Evolutionary conservation across 805 yeast genomes (phyloP).

Genomic region (Nakazawaea wickerhamii): DNA sequence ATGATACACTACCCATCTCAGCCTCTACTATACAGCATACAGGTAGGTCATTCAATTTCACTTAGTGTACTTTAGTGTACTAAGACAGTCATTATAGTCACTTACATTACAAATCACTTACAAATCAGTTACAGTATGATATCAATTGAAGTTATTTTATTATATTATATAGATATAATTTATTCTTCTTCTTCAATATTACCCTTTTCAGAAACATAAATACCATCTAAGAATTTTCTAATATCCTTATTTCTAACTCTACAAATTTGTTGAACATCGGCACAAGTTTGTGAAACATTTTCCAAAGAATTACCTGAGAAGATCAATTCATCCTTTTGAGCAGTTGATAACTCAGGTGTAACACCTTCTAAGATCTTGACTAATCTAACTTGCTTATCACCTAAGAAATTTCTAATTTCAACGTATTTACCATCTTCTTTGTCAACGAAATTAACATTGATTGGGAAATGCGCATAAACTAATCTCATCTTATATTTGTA

Average conservation of each 20-base stretch:
- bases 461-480: slow-evolving; percentile 98
- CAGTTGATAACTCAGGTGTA: slow-evolving; percentile 62
- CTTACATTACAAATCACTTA: background rate
- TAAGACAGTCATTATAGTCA: background rate
- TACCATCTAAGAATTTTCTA: slow-evolving; percentile 97
- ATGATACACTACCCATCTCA: too few species aligned
- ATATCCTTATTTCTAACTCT: slow-evolving; percentile 96
- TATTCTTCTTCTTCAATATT: slow-evolving; percentile 54
- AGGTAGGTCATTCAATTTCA: too few species aligned
- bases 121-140: too few species aligned
- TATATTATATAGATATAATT: background rate
- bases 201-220: slow-evolving; percentile 90
- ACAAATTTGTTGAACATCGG: slow-evolving; percentile 90
- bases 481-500: slow-evolving; percentile 95
- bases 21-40: too few species aligned
- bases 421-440: slow-evolving; percentile 62
- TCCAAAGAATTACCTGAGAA: slow-evolving; percentile 86
- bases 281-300: slow-evolving; percentile 89
- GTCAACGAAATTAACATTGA: slow-evolving; percentile 81
- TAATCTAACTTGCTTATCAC: slow-evolving; percentile 87
- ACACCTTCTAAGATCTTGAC: slow-evolving; percentile 83
- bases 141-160: too few species aligned
- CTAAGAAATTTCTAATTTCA: slow-evolving; percentile 94
- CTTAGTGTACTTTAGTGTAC: too few species aligned
- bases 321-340: slow-evolving; percentile 82